Evolutionary conservation across 2,329 filamentous ascomycete species (phyloP).

Genomic region (Truncatella angustata): DNA sequence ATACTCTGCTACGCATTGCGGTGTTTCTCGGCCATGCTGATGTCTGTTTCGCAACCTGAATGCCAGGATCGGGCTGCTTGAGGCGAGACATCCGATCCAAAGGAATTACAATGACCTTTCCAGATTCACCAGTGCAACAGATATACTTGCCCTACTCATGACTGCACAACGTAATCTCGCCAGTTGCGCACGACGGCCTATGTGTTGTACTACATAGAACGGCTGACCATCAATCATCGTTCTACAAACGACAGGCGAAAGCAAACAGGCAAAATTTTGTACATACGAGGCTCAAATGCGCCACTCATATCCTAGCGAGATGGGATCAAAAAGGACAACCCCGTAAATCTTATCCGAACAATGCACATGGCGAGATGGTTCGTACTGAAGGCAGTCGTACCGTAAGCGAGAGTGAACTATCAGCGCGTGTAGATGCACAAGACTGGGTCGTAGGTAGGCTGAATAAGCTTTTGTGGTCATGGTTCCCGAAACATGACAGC

Average conservation of each 20-base stretch:
- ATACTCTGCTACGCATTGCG: conserved; percentile 1
- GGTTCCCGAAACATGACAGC: background rate
- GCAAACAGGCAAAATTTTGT: no score
- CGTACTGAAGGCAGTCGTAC: background rate
- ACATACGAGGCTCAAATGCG: no score
- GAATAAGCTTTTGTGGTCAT: background rate
- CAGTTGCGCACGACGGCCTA: background rate
- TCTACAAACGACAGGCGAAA: no score
- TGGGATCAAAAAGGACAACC: no score
- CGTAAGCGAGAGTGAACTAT: no score
- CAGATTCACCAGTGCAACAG: background rate
- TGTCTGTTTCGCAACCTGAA: background rate
- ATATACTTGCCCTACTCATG: background rate
- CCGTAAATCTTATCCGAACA: no score
- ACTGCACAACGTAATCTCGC: background rate
- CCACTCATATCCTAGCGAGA: no score
- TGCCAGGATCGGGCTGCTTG: conserved; percentile 1
- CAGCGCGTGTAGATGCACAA: background rate
- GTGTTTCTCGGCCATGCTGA: conserved; percentile 1
- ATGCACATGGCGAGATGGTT: no score
- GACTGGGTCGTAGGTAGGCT: background rate
- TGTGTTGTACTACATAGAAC: background rate
- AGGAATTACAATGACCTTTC: background rate
- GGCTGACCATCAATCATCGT: no score
- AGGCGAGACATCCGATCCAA: conserved; percentile 1